A percentile compares a stretch with the other conserved stretches of the same genome.
Conservation (phyloP, 495 filamentous ascomycete genomes). For the Mycothermus thermophilus region DNA sequence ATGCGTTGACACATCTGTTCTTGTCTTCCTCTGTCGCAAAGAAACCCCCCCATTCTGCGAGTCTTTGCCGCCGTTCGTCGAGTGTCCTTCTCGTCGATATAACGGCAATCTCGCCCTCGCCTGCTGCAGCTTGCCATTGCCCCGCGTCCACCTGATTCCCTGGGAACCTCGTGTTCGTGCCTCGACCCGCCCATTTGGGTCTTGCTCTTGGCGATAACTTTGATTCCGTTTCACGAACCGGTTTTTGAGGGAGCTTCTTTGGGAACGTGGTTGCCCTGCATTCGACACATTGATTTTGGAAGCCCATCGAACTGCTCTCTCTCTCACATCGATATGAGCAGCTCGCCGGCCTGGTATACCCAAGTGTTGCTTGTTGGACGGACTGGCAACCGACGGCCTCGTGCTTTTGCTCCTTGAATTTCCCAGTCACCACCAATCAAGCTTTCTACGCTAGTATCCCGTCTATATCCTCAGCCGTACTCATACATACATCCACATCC, state of each 20-base stretch:
- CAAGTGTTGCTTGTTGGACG: conserved; percentile 20
- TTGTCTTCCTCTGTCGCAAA: background rate
- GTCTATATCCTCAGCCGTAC: too few relatives aligned
- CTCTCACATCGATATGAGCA: conserved; percentile 21
- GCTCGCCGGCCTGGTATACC: conserved; percentile 17
- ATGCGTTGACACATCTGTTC: background rate
- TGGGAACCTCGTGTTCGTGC: conserved; percentile 18
- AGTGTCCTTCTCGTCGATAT: background rate
- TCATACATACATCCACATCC: too few relatives aligned
- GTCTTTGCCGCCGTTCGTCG: background rate
- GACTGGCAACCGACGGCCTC: conserved; percentile 17
- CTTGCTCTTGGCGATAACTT: background rate
- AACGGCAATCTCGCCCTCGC: background rate
- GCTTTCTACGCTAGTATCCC: too few relatives aligned
- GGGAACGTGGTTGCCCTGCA: too few relatives aligned
- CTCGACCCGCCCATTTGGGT: background rate
- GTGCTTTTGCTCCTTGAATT: conserved; percentile 10
- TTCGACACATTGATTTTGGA: too few relatives aligned
- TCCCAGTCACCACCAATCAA: too few relatives aligned
- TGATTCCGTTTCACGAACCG: conserved; percentile 1
- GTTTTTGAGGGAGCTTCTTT: conserved; percentile 3
- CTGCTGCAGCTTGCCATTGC: conserved; percentile 9
- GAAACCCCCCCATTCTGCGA: background rate
- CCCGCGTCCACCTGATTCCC: too few relatives aligned
- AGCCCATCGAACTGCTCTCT: too few relatives aligned